These are phyloP conservation scores for Tolypocladium cylindrosporum DNA, from an alignment of 2,329 filamentous ascomycete species.

Conservation along the genomic window DNA sequence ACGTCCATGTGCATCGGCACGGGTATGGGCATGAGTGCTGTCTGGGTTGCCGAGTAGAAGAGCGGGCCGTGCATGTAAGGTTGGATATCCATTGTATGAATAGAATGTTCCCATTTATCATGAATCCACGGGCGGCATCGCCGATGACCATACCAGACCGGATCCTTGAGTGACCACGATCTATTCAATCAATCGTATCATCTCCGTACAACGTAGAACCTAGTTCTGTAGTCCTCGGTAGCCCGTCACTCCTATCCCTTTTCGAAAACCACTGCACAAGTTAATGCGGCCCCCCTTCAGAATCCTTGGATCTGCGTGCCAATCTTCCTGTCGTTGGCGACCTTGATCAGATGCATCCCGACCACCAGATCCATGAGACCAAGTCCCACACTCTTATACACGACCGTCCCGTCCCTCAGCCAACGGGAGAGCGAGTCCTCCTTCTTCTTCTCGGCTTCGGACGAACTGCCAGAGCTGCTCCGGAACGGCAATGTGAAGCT, in stretches of 20 bases:
- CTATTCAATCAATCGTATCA: too few species aligned
- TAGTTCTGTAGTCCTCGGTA: not conserved
- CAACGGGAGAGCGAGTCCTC: conserved; percentile 43
- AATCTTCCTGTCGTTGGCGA: conserved; percentile 44
- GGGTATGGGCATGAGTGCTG: conserved; percentile 94
- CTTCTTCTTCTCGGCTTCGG: conserved; percentile 29
- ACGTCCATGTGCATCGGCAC: conserved; percentile 97
- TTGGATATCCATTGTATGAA: conserved; percentile 12
- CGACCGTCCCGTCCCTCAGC: conserved; percentile 52
- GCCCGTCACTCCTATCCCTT: not conserved
- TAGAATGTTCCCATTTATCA: conserved; percentile 7
- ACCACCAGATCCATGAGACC: conserved; percentile 58
- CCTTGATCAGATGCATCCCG: conserved; percentile 44
- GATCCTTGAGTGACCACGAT: too few species aligned
- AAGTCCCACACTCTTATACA: conserved; percentile 59
- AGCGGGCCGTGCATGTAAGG: not conserved
- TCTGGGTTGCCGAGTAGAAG: conserved; percentile 83
- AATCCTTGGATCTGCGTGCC: conserved; percentile 37
- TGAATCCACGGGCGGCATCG: not conserved
- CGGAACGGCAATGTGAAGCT: conserved; percentile 22
- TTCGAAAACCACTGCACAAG: not conserved
- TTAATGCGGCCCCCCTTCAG: not conserved
- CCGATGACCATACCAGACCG: not conserved
- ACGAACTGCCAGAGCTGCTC: conserved; percentile 15
- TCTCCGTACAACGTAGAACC: too few species aligned